phyloP scores from a whole-genome alignment of 2,329 filamentous ascomycete species.

The Drechslerella coelobrocha region DNA sequence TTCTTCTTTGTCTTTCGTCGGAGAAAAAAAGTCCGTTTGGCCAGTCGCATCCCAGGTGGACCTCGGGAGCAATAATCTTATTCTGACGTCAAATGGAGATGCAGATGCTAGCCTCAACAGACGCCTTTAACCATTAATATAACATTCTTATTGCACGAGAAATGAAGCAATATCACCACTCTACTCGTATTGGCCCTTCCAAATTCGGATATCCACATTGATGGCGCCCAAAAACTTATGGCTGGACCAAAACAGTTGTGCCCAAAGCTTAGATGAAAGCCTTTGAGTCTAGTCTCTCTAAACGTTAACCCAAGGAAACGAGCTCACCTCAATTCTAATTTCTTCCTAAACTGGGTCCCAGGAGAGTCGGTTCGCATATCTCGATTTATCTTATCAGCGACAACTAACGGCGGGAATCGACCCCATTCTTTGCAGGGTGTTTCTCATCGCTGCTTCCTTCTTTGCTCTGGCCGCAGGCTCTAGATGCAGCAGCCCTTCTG shows the following conservation, averaged over 20 bases:
- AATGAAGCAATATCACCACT: background rate
- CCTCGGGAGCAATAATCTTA: constrained; percentile 39
- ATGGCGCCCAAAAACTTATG: background rate
- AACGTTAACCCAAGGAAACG: constrained; percentile 5
- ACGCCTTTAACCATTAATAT: too few species aligned
- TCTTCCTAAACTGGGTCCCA: background rate
- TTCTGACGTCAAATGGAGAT: constrained; percentile 39
- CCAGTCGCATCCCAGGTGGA: constrained; percentile 16
- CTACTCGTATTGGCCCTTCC: constrained; percentile 13
- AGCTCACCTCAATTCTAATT: background rate
- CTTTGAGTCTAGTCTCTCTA: background rate
- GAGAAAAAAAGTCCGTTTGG: constrained; percentile 41
- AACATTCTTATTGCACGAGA: too few species aligned
- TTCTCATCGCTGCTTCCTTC: constrained; percentile 47
- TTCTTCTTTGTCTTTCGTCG: constrained; percentile 8
- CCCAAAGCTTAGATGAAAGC: constrained; percentile 4
- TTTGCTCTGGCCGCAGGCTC: constrained; percentile 20
- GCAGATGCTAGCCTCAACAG: too few species aligned
- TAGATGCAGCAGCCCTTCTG: constrained; percentile 45
- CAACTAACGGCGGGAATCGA: constrained; percentile 3
- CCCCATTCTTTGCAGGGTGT: constrained; percentile 7
- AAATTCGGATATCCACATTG: constrained; percentile 17
- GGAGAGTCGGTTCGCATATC: constrained; percentile 12
- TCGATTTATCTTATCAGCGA: constrained; percentile 40
- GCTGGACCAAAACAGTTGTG: background rate